Percentiles rank a stretch among this genome's conserved stretches.
Conservation (phyloP, 768 basidiomycete species). For the Coprinopsis sp. region DNA sequence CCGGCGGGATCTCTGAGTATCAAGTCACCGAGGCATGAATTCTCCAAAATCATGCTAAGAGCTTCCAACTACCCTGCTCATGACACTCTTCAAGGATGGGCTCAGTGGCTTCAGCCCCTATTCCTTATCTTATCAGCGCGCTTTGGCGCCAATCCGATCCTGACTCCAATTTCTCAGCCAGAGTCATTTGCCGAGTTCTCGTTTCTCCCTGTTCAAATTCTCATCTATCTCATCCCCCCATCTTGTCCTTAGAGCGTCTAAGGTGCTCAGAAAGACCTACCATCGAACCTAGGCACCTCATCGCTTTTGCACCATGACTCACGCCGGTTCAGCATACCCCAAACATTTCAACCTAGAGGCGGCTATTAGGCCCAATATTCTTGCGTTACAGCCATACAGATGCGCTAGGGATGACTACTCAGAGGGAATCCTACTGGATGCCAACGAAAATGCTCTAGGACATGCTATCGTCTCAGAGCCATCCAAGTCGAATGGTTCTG, state of each 20-base stretch:
- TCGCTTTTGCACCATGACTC: neutral
- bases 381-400: slow-evolving; percentile 86
- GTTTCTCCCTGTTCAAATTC: slow-evolving; percentile 9
- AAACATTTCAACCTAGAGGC: slow-evolving; percentile 80
- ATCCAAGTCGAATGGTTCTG: neutral
- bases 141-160: neutral
- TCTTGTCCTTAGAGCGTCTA: neutral
- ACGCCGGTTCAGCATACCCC: slow-evolving; percentile 37
- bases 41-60: too few relatives aligned
- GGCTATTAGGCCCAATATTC: slow-evolving; percentile 91
- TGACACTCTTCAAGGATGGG: too few relatives aligned
- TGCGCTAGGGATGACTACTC: slow-evolving; percentile 97
- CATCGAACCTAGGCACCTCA: neutral
- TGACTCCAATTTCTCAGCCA: slow-evolving; percentile 8
- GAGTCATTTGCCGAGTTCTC: too few relatives aligned
- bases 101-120: too few relatives aligned
- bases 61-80: too few relatives aligned
- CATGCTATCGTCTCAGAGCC: slow-evolving; percentile 57
- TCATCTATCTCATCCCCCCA: neutral
- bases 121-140: slow-evolving; percentile 15
- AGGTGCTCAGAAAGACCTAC: neutral
- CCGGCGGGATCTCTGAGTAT: too few relatives aligned
- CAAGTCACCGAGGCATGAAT: too few relatives aligned
- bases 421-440: slow-evolving; percentile 87
- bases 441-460: slow-evolving; percentile 95